Evolutionary conservation across 768 basidiomycete genomes (phyloP).

Genomic region (Rhodosporidiobolus sp.): DNA sequence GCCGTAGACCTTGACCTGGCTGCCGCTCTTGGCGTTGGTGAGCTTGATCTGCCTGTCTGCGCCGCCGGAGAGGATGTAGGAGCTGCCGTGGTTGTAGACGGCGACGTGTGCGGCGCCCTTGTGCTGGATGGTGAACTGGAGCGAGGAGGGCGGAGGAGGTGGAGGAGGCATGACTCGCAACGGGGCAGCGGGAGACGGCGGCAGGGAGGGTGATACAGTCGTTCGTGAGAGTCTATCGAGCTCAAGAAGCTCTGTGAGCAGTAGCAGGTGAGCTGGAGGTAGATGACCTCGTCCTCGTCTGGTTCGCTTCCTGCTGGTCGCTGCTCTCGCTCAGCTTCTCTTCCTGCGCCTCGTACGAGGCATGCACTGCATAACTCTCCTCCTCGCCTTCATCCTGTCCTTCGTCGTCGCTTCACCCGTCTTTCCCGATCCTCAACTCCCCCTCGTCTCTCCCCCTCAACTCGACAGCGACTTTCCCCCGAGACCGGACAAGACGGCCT

Average conservation of each 20-base stretch:
- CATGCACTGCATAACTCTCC: too few species aligned
- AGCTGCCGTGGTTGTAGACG: constrained; percentile 82
- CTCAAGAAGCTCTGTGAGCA: too few species aligned
- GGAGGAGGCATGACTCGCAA: background rate
- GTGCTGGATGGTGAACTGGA: constrained; percentile 45
- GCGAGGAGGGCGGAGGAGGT: background rate
- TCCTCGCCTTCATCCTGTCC: background rate
- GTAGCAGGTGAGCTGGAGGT: background rate
- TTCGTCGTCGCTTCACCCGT: too few species aligned
- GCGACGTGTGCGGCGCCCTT: constrained; percentile 80
- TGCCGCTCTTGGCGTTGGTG: constrained; percentile 81
- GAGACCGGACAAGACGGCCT: constrained; percentile 45
- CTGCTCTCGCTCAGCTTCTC: too few species aligned
- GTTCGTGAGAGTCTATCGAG: background rate
- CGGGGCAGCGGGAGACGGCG: too few species aligned
- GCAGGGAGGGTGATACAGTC: background rate
- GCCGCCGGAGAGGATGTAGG: constrained; percentile 88
- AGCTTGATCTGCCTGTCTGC: constrained; percentile 83
- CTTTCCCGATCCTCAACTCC: background rate
- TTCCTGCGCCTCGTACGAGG: too few species aligned
- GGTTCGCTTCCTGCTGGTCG: too few species aligned
- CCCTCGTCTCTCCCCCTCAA: background rate
- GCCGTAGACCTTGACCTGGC: constrained; percentile 84
- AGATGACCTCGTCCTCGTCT: background rate
- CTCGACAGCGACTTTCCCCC: background rate